These are phyloP conservation scores for Nicotiana otophora DNA, from an alignment of 257 asterid genomes.

Conservation along the genomic window DNA sequence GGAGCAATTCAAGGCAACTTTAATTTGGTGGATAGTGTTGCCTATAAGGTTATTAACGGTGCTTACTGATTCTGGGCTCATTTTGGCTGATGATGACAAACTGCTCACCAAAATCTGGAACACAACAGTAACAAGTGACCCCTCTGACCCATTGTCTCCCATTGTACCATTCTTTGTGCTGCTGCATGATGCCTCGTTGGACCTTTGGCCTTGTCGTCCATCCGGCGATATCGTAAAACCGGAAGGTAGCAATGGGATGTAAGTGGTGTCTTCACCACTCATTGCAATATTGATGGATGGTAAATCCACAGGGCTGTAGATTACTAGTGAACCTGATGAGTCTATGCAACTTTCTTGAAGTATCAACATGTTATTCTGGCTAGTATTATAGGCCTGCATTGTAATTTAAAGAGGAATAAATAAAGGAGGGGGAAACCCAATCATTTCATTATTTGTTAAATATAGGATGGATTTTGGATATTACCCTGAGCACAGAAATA, in stretches of 20 bases:
- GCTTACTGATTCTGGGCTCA: slow-evolving; percentile 78
- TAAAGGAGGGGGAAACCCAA: background rate
- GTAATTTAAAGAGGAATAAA: background rate
- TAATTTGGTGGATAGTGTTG: slow-evolving; percentile 79
- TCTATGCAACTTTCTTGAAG: slow-evolving; percentile 95
- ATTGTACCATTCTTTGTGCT: background rate
- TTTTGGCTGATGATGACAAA: slow-evolving; percentile 54
- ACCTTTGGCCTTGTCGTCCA: slow-evolving; percentile 24
- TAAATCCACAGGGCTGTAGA: slow-evolving; percentile 76
- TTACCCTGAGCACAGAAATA: slow-evolving; percentile 82
- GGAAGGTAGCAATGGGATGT: slow-evolving; percentile 69
- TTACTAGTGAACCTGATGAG: slow-evolving; percentile 71
- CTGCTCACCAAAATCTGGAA: slow-evolving; percentile 80
- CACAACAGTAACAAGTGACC: slow-evolving; percentile 72
- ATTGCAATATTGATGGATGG: slow-evolving; percentile 72
- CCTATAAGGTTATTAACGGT: slow-evolving; percentile 75
- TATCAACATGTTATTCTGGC: slow-evolving; percentile 83
- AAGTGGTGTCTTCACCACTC: slow-evolving; percentile 88
- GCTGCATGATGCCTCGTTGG: slow-evolving; percentile 38
- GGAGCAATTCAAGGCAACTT: slow-evolving; percentile 72
- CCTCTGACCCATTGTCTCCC: slow-evolving; percentile 19
- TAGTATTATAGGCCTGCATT: slow-evolving; percentile 62
- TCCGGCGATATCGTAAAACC: slow-evolving; percentile 81
- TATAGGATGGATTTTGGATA: background rate
- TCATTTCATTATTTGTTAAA: background rate